phyloP scores from a whole-genome alignment of 306 rosid genomes.

The Corylus heterophylla region DNA sequence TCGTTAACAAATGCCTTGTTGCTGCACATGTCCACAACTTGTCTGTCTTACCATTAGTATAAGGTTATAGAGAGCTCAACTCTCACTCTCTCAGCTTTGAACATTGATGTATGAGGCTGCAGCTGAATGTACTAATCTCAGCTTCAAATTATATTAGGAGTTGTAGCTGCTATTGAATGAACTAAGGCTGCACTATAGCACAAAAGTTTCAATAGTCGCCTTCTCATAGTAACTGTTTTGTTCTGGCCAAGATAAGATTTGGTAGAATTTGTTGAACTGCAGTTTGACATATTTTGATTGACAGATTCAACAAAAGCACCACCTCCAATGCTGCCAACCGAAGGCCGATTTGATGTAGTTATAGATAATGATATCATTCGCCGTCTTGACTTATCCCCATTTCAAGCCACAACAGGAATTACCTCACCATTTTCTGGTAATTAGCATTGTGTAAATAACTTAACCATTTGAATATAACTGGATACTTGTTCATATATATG shows the following conservation, averaged over 20 bases:
- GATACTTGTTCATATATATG: slow-evolving; percentile 19
- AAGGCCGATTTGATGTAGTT: slow-evolving; percentile 71
- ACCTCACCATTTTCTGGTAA: slow-evolving; percentile 67
- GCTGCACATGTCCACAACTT: background rate
- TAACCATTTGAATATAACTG: slow-evolving; percentile 7
- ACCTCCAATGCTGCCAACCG: slow-evolving; percentile 86
- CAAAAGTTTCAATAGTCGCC: background rate
- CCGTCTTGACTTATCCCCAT: slow-evolving; percentile 72
- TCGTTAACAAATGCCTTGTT: too few species aligned
- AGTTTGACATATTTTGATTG: slow-evolving; percentile 43
- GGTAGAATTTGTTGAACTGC: slow-evolving; percentile 29
- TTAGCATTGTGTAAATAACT: background rate
- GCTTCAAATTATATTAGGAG: background rate
- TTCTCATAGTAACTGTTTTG: slow-evolving; percentile 4
- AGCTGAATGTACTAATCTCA: background rate
- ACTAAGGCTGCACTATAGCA: background rate
- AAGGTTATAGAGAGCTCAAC: background rate
- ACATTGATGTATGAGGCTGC: background rate
- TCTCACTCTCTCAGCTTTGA: background rate
- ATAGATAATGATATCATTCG: slow-evolving; percentile 57
- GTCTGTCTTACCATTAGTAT: background rate
- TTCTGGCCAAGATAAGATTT: slow-evolving; percentile 26
- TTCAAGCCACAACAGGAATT: slow-evolving; percentile 77
- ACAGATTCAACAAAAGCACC: slow-evolving; percentile 54
- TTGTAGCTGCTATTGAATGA: background rate